phyloP scores from a whole-genome alignment of 2,329 filamentous ascomycete genomes.

The Fusarium caatingaense region DNA sequence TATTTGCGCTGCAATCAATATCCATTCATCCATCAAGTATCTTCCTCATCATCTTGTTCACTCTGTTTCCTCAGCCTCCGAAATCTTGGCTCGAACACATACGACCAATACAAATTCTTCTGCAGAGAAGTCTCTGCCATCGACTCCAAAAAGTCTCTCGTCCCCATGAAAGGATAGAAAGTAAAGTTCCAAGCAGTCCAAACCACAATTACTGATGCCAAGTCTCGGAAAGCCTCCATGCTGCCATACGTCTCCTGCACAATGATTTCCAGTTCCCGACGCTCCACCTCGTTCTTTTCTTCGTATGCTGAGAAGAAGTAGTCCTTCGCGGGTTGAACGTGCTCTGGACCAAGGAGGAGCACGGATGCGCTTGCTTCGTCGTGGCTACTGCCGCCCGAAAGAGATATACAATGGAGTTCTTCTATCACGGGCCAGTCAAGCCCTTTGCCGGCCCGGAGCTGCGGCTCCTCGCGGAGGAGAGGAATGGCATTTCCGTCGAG shows the following conservation, averaged over 20 bases:
- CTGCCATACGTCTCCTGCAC: slow-evolving; percentile 10
- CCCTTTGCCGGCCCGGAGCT: background rate
- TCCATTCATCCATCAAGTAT: background rate
- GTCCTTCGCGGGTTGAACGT: slow-evolving; percentile 4
- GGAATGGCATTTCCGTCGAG: slow-evolving; percentile 1
- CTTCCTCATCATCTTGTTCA: background rate
- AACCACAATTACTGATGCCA: background rate
- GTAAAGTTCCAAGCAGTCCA: slow-evolving; percentile 14
- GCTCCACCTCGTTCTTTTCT: background rate
- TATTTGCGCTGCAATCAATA: too few species aligned
- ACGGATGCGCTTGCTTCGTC: background rate
- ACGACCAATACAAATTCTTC: background rate
- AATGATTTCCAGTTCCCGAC: slow-evolving; percentile 1
- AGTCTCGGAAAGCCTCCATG: background rate
- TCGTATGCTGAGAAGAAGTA: slow-evolving; percentile 8
- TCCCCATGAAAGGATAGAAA: background rate
- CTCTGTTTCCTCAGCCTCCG: background rate
- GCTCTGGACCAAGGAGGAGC: background rate
- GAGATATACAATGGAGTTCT: background rate
- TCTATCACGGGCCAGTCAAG: background rate
- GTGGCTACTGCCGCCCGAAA: background rate
- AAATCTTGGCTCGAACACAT: slow-evolving; percentile 13
- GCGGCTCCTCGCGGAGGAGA: background rate
- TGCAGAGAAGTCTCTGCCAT: slow-evolving; percentile 1
- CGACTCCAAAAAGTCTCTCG: slow-evolving; percentile 2